phyloP scores from a whole-genome alignment of 768 basidiomycete species.

The Mycena alexandri region DNA sequence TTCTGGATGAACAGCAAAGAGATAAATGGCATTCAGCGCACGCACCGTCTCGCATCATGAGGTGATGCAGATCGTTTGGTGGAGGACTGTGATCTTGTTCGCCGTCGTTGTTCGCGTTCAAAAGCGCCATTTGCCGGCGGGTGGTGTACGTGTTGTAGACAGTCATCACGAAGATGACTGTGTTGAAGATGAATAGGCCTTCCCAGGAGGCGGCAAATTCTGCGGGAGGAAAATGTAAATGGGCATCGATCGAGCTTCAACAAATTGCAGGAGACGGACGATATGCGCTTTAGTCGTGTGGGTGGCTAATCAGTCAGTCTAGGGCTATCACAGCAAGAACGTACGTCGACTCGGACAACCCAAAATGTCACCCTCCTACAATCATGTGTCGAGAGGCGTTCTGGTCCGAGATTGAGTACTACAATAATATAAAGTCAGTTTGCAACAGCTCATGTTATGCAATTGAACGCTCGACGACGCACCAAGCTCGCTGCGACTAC shows the following conservation, averaged over 20 bases:
- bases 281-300: not conserved
- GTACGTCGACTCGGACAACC: not conserved
- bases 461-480: not conserved
- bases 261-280: conserved; percentile 7
- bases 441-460: no score
- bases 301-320: no score
- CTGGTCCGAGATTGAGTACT: conserved; percentile 14
- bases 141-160: conserved; percentile 44
- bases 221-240: no score
- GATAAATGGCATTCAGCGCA: not conserved
- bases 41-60: conserved; percentile 53
- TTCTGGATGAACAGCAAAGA: not conserved
- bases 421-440: not conserved
- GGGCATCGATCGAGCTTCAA: not conserved
- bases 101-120: no score
- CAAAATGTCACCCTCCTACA: conserved; percentile 24
- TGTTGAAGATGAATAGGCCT: no score
- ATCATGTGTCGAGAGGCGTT: not conserved
- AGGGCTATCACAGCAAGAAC: not conserved
- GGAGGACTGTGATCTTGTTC: not conserved
- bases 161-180: conserved; percentile 48
- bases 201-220: no score
- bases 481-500: conserved; percentile 9
- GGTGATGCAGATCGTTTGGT: conserved; percentile 22
- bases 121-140: conserved; percentile 12